These are phyloP conservation scores for Cordyceps javanica DNA, from an alignment of 2,329 filamentous ascomycete species.

Conservation along the genomic window DNA sequence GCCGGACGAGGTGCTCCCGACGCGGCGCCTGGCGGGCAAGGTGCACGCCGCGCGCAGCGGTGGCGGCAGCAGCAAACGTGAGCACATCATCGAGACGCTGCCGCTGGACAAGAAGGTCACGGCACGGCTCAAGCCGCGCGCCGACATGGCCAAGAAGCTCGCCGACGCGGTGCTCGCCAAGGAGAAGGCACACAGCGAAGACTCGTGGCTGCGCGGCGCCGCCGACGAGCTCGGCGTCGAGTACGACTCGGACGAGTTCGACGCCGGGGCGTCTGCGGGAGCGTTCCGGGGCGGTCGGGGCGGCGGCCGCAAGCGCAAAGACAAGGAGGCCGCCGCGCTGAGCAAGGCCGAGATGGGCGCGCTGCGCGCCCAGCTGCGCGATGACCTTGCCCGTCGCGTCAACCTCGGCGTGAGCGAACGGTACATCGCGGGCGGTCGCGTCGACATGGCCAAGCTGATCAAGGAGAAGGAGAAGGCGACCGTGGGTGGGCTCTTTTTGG, in stretches of 20 bases:
- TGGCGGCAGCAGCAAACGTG: constrained; percentile 31
- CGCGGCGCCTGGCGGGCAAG: constrained; percentile 77
- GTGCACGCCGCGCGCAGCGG: constrained; percentile 62
- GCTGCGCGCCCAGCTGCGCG: constrained; percentile 65
- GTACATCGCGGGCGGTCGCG: constrained; percentile 76
- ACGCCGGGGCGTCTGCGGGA: constrained; percentile 64
- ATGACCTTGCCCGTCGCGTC: constrained; percentile 64
- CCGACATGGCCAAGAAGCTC: constrained; percentile 78
- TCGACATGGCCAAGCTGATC: constrained; percentile 72
- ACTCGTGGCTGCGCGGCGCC: constrained; percentile 75
- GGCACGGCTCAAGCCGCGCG: constrained; percentile 66
- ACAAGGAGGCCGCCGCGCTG: constrained; percentile 60
- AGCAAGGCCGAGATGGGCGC: constrained; percentile 68
- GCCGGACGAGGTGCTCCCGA: constrained; percentile 83
- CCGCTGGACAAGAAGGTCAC: constrained; percentile 79
- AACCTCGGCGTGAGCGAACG: constrained; percentile 84
- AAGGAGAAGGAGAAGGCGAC: constrained; percentile 47
- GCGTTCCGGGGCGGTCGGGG: constrained; percentile 61
- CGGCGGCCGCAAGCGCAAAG: constrained; percentile 65
- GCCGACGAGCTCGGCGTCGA: constrained; percentile 93
- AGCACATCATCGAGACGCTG: constrained; percentile 70
- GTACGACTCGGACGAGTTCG: constrained; percentile 86
- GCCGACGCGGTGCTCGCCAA: constrained; percentile 79
- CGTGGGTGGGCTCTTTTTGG: constrained; percentile 28
- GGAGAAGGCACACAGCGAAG: constrained; percentile 76